These are phyloP conservation scores for Rasamsonia emersonii DNA, from an alignment of 2,329 filamentous ascomycete species.

Conservation along the genomic window DNA sequence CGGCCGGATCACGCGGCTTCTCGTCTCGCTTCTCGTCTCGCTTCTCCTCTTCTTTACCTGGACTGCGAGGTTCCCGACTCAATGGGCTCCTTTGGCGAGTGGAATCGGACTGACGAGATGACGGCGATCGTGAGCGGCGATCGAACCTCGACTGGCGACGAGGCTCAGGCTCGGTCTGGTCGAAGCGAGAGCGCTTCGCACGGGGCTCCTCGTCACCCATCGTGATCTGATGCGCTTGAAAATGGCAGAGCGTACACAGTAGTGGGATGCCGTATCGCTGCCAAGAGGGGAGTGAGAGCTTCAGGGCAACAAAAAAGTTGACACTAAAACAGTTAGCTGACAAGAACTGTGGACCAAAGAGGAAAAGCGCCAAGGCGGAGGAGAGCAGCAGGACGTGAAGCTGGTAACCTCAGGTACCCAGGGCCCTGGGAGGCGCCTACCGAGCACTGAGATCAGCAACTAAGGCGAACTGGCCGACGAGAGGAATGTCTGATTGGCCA, in stretches of 20 bases:
- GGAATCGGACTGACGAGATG: slow-evolving; percentile 56
- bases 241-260: too few relatives aligned
- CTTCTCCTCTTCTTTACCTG: slow-evolving; percentile 31
- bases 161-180: slow-evolving; percentile 78
- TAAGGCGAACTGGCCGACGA: too few relatives aligned
- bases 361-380: slow-evolving; percentile 8
- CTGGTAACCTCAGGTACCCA: too few relatives aligned
- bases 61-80: slow-evolving; percentile 43
- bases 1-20: slow-evolving; percentile 58
- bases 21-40: slow-evolving; percentile 3
- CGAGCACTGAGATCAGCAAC: too few relatives aligned
- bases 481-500: too few relatives aligned
- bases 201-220: slow-evolving; percentile 75
- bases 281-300: too few relatives aligned
- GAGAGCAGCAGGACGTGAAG: too few relatives aligned
- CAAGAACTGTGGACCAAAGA: slow-evolving; percentile 6
- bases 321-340: too few relatives aligned
- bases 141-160: slow-evolving; percentile 76
- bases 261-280: too few relatives aligned
- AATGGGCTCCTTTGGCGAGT: slow-evolving; percentile 76
- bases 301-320: too few relatives aligned
- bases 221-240: slow-evolving; percentile 5
- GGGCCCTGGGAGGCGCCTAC: too few relatives aligned
- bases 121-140: slow-evolving; percentile 79
- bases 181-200: slow-evolving; percentile 83